phyloP scores from a whole-genome alignment of 1,139 yeast genomes.

The Magnusiomyces tetraspermus region DNA sequence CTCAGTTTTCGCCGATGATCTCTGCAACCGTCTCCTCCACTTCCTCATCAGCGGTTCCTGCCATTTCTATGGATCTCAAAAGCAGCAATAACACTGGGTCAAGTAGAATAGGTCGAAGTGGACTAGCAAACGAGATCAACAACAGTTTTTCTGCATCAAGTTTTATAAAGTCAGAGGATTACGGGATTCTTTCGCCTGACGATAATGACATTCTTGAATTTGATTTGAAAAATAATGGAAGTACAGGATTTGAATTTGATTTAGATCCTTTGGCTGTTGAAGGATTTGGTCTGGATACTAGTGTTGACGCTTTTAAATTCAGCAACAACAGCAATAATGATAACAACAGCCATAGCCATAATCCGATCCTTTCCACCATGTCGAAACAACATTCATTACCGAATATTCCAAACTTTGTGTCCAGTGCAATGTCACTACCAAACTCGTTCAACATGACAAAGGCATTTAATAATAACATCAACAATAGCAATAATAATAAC shows the following conservation, averaged over 20 bases:
- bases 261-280: constrained; percentile 29
- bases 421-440: neutral
- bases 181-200: constrained; percentile 12
- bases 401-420: neutral
- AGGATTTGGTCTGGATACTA: constrained; percentile 18
- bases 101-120: too few species aligned
- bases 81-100: neutral
- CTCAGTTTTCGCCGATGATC: constrained; percentile 12
- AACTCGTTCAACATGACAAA: neutral
- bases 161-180: constrained; percentile 2
- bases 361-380: neutral
- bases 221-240: constrained; percentile 4
- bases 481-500: too few species aligned
- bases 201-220: constrained; percentile 11
- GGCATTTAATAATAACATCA: too few species aligned
- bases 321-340: too few species aligned
- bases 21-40: constrained; percentile 6
- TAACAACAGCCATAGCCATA: neutral
- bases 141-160: neutral
- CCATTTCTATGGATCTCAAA: neutral
- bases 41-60: too few species aligned
- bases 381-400: neutral
- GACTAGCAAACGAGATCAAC: neutral
- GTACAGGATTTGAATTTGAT: constrained; percentile 23
- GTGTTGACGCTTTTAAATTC: too few species aligned